phyloP scores from a whole-genome alignment of 352 stramenopile species.

The Globisporangium nunn region DNA sequence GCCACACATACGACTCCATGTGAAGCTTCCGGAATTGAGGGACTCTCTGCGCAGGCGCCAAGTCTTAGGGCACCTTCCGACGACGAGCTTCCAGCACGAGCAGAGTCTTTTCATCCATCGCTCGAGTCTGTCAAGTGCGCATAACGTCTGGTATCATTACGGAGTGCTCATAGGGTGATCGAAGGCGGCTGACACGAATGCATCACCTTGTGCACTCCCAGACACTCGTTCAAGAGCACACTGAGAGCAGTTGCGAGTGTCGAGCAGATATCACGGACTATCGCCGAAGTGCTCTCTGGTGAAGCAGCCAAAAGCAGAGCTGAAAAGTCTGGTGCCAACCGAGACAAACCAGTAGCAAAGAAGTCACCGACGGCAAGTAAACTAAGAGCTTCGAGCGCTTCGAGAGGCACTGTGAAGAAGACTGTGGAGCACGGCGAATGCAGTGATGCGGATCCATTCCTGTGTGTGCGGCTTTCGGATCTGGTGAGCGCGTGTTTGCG shows the following conservation, averaged over 20 bases:
- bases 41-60: background rate
- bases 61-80: background rate
- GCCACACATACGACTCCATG: background rate
- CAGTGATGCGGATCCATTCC: conserved; percentile 18
- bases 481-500: conserved; percentile 13
- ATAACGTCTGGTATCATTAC: background rate
- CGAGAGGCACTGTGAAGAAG: background rate
- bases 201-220: background rate
- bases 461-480: conserved; percentile 25
- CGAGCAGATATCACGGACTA: conserved; percentile 2
- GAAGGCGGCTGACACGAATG: background rate
- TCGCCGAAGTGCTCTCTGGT: background rate
- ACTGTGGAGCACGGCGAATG: background rate
- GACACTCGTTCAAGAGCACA: conserved; percentile 30
- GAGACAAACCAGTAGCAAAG: background rate
- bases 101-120: conserved; percentile 7
- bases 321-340: background rate
- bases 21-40: background rate
- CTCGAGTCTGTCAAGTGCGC: conserved; percentile 26
- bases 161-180: no score
- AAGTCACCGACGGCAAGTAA: background rate
- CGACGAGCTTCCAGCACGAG: conserved; percentile 4
- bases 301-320: background rate
- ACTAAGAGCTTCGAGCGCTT: conserved; percentile 1
- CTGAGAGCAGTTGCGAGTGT: conserved; percentile 6